Percentiles rank a stretch among this genome's conserved stretches.
Conservation (phyloP, 129 eudicot genomes). For the Scalesia atractyloides region DNA sequence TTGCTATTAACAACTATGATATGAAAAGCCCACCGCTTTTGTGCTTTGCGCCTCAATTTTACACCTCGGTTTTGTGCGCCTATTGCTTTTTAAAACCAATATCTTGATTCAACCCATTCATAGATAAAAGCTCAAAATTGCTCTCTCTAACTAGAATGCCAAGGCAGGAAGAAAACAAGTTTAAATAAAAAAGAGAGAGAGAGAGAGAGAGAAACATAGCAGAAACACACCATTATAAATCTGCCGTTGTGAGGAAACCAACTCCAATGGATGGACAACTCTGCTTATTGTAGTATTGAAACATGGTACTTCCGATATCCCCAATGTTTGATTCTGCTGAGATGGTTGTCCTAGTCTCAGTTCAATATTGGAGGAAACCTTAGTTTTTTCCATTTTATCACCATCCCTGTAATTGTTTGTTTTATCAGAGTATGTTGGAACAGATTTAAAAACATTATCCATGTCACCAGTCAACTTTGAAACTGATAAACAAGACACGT, state of each 20-base stretch:
- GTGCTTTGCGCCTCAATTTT: no score
- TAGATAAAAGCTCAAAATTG: not conserved
- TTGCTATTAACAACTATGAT: no score
- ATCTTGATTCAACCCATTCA: not conserved
- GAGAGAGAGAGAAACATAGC: not conserved
- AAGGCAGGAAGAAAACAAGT: constrained; percentile 12
- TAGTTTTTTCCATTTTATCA: constrained; percentile 30
- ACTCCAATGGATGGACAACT: constrained; percentile 27
- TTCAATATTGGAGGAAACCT: constrained; percentile 58
- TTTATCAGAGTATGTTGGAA: constrained; percentile 29
- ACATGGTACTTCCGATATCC: constrained; percentile 27
- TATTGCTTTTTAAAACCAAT: not conserved
- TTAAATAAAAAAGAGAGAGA: not conserved
- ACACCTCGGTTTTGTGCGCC: no score
- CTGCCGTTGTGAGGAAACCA: constrained; percentile 34
- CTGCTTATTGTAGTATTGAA: constrained; percentile 28
- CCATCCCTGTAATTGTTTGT: constrained; percentile 25
- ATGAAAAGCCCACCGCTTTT: no score
- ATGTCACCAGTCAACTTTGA: constrained; percentile 35
- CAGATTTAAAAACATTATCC: constrained; percentile 37
- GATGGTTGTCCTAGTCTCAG: constrained; percentile 80
- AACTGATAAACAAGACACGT: constrained; percentile 29
- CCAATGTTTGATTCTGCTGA: constrained; percentile 44
- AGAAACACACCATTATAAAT: constrained; percentile 49
- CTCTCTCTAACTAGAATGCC: constrained; percentile 4